A percentile compares a stretch with the other conserved stretches of the same genome.
phyloP scores from a whole-genome alignment of 2,329 filamentous ascomycete genomes.

The Apiospora arundinis region DNA sequence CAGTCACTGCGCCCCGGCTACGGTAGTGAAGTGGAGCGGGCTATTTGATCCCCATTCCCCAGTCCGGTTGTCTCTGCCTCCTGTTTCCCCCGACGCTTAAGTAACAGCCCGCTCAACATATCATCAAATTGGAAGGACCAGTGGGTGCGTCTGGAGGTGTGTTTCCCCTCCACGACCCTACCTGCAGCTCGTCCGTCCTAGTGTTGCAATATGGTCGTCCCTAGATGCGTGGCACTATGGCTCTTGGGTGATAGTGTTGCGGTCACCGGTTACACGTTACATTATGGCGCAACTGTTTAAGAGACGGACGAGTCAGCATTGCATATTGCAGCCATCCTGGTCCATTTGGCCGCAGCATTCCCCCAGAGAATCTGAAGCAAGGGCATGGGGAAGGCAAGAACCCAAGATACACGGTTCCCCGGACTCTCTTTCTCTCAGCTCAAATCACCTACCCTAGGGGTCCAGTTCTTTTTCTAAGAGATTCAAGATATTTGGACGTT shows the following conservation, averaged over 20 bases:
- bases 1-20: background rate
- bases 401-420: slow-evolving; percentile 11
- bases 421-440: background rate
- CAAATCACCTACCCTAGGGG: background rate
- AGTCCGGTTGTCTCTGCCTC: background rate
- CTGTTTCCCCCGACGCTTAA: background rate
- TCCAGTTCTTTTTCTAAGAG: background rate
- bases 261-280: slow-evolving; percentile 7
- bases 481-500: background rate
- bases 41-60: background rate
- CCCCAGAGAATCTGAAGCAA: background rate
- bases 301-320: slow-evolving; percentile 2
- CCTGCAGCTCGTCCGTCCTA: slow-evolving; percentile 2
- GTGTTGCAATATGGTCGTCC: background rate
- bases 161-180: background rate
- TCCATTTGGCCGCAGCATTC: slow-evolving; percentile 1
- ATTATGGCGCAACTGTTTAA: background rate
- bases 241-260: background rate
- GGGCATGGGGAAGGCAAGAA: background rate
- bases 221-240: slow-evolving; percentile 1
- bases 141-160: background rate
- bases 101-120: background rate
- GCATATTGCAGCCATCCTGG: background rate
- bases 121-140: background rate
- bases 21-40: background rate